These are phyloP conservation scores for Dillenia suffruticosa DNA, from an alignment of 164 flowering plant species.

Conservation along the genomic window DNA sequence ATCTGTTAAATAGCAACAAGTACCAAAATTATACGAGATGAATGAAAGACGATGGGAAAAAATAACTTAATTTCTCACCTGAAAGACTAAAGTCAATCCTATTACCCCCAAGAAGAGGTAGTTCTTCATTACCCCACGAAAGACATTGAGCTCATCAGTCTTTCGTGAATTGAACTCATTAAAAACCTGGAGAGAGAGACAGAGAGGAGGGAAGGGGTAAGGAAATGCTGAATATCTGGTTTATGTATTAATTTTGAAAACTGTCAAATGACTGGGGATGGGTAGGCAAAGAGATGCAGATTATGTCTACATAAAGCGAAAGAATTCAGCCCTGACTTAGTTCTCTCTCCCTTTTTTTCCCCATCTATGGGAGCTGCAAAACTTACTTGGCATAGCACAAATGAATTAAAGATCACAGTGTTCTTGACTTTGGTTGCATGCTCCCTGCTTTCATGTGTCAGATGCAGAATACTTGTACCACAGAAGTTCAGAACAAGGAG, in stretches of 20 bases:
- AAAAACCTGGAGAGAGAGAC: slow-evolving; percentile 37
- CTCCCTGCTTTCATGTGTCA: slow-evolving; percentile 19
- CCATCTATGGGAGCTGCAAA: background rate
- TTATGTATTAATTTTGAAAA: too few species aligned
- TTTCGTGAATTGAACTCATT: slow-evolving; percentile 70
- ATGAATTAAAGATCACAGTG: slow-evolving; percentile 58
- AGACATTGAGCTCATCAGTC: slow-evolving; percentile 58
- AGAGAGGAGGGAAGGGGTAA: too few species aligned
- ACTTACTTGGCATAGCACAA: slow-evolving; percentile 68
- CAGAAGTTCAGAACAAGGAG: slow-evolving; percentile 52
- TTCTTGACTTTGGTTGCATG: slow-evolving; percentile 46
- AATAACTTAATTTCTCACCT: slow-evolving; percentile 26
- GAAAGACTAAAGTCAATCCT: slow-evolving; percentile 50
- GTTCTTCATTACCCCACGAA: slow-evolving; percentile 52
- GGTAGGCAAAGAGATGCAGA: too few species aligned
- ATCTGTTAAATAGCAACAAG: too few species aligned
- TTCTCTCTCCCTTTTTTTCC: too few species aligned
- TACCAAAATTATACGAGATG: too few species aligned
- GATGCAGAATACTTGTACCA: slow-evolving; percentile 35
- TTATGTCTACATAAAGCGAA: too few species aligned
- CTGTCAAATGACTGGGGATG: too few species aligned
- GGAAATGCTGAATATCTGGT: too few species aligned
- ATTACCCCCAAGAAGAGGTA: slow-evolving; percentile 47
- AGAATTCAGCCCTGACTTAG: too few species aligned
- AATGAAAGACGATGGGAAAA: too few species aligned